Evolutionary conservation across 1,284 basidiomycete genomes (phyloP).

Genomic region (Boletus semigastroideus): DNA sequence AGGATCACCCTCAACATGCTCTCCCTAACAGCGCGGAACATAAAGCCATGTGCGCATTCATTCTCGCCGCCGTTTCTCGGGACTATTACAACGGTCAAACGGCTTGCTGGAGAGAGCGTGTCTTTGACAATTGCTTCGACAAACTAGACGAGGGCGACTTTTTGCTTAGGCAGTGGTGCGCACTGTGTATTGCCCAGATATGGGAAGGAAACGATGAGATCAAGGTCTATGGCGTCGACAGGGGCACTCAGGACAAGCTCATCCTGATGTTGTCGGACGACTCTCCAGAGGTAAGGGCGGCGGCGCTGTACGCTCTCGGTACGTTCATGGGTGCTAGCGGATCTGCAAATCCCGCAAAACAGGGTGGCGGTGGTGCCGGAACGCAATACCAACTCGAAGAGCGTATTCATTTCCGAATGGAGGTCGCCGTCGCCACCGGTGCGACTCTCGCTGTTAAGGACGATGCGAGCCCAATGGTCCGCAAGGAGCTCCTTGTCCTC

Average conservation of each 20-base stretch:
- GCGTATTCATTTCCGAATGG: slow-evolving; percentile 76
- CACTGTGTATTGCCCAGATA: slow-evolving; percentile 91
- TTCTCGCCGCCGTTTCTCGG: slow-evolving; percentile 89
- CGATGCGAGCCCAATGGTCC: slow-evolving; percentile 94
- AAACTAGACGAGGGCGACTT: slow-evolving; percentile 90
- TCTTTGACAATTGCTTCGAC: slow-evolving; percentile 89
- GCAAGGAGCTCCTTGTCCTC: slow-evolving; percentile 92
- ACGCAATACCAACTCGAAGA: slow-evolving; percentile 82
- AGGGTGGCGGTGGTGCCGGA: slow-evolving; percentile 84
- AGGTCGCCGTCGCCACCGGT: slow-evolving; percentile 75
- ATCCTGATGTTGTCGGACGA: slow-evolving; percentile 84
- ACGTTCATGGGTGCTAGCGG: slow-evolving; percentile 93
- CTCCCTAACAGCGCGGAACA: slow-evolving; percentile 95
- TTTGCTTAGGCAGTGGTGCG: slow-evolving; percentile 91
- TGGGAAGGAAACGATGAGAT: slow-evolving; percentile 95
- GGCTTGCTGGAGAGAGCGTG: slow-evolving; percentile 82
- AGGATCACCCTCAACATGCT: slow-evolving; percentile 48
- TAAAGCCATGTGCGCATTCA: slow-evolving; percentile 98
- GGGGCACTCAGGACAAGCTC: slow-evolving; percentile 84
- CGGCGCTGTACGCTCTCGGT: slow-evolving; percentile 89
- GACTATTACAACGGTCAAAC: slow-evolving; percentile 87
- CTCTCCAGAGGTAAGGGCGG: slow-evolving; percentile 90
- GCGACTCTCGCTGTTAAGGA: slow-evolving; percentile 82
- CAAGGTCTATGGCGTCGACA: slow-evolving; percentile 82
- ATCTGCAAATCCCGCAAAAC: slow-evolving; percentile 60